phyloP scores from a whole-genome alignment of 2,329 filamentous ascomycete genomes.

The Aspergillus ochraceoroseus region DNA sequence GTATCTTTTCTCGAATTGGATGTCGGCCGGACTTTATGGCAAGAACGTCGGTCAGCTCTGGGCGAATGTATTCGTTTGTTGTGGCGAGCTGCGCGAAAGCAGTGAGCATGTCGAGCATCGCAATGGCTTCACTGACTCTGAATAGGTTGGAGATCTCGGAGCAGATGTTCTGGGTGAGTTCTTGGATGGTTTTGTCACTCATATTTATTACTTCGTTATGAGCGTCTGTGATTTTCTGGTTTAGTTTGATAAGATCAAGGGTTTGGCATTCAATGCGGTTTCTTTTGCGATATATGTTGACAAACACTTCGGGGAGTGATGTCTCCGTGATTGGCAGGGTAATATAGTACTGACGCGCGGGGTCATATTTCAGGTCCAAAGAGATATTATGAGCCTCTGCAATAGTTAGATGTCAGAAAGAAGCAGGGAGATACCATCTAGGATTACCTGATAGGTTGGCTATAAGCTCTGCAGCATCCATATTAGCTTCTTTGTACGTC shows the following conservation, averaged over 20 bases:
- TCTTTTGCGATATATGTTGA: constrained; percentile 70
- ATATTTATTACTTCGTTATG: constrained; percentile 78
- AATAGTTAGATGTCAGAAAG: constrained; percentile 18
- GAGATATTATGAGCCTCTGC: constrained; percentile 56
- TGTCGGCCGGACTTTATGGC: constrained; percentile 72
- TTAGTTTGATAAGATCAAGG: constrained; percentile 74
- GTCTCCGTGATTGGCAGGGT: constrained; percentile 57
- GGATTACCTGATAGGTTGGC: constrained; percentile 59
- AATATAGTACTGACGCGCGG: constrained; percentile 73
- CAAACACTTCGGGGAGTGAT: constrained; percentile 62
- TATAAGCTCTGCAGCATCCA: constrained; percentile 69
- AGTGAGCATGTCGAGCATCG: constrained; percentile 77
- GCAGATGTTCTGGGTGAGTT: constrained; percentile 67
- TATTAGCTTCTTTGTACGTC: constrained; percentile 82
- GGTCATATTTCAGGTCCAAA: constrained; percentile 70
- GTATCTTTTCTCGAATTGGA: constrained; percentile 70
- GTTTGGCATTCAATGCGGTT: constrained; percentile 84
- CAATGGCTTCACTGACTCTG: constrained; percentile 78
- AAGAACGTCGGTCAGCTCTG: constrained; percentile 63
- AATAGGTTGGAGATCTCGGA: constrained; percentile 69
- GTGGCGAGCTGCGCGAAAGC: constrained; percentile 72
- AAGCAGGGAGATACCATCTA: neutral
- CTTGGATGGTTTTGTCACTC: constrained; percentile 70
- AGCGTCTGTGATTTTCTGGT: constrained; percentile 69
- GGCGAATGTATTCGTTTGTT: constrained; percentile 61